phyloP scores from a whole-genome alignment of 352 stramenopile species.

The Globisporangium spiculum region DNA sequence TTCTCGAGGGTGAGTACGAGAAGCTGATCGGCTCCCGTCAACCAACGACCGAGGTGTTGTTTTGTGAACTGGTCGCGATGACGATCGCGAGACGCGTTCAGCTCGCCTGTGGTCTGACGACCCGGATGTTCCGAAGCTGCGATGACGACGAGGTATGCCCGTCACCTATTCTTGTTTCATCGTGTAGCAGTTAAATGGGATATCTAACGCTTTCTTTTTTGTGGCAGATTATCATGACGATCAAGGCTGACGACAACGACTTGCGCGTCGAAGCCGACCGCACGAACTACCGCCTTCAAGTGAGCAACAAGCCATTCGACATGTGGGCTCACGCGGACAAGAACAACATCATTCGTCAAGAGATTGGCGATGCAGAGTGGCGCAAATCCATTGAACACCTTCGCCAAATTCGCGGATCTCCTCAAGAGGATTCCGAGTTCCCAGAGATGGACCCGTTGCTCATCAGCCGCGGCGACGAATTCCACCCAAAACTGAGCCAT shows the following conservation, averaged over 20 bases:
- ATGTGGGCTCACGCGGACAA: conserved; percentile 49
- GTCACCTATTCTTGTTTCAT: neutral
- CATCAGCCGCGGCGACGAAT: conserved; percentile 53
- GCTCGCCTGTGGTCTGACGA: conserved; percentile 74
- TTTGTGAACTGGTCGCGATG: conserved; percentile 69
- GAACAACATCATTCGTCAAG: conserved; percentile 36
- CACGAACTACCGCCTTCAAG: conserved; percentile 63
- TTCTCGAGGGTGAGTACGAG: conserved; percentile 65
- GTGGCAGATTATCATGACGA: conserved; percentile 67
- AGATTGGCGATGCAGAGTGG: conserved; percentile 53
- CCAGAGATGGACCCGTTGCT: conserved; percentile 79
- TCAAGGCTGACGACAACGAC: conserved; percentile 77
- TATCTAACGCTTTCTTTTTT: neutral
- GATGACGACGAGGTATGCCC: conserved; percentile 42
- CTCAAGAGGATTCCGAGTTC: conserved; percentile 29
- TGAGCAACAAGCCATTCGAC: conserved; percentile 77
- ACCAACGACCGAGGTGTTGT: conserved; percentile 50
- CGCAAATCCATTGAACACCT: conserved; percentile 58
- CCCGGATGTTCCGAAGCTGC: conserved; percentile 76
- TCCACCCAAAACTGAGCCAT: conserved; percentile 53
- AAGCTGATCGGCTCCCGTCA: conserved; percentile 37
- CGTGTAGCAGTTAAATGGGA: neutral
- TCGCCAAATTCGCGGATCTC: conserved; percentile 40
- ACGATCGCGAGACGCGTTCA: conserved; percentile 63
- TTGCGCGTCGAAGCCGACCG: conserved; percentile 69